Evolutionary conservation across 805 yeast genomes (phyloP).

Genomic region (Brettanomyces nanus): DNA sequence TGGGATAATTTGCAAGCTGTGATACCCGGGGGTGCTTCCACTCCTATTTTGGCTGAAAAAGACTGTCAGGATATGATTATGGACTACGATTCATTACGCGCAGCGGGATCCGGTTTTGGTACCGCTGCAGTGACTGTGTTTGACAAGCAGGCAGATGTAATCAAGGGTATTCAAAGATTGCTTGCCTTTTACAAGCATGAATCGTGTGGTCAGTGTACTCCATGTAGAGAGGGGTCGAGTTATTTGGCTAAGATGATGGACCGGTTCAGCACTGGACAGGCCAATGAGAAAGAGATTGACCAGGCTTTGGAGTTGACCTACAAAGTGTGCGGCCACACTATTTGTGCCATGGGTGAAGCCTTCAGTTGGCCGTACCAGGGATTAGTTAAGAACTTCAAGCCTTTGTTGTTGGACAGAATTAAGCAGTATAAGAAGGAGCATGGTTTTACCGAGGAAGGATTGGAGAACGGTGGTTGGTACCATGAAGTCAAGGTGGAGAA

Average conservation of each 20-base stretch:
- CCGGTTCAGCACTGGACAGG: constrained; percentile 73
- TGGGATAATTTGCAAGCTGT: constrained; percentile 88
- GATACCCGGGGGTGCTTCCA: constrained; percentile 87
- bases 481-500: constrained; percentile 47
- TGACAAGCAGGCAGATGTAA: constrained; percentile 79
- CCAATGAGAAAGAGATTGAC: constrained; percentile 72
- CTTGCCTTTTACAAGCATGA: constrained; percentile 84
- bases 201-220: constrained; percentile 92
- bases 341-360: constrained; percentile 89
- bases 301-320: constrained; percentile 77
- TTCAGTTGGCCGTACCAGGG: constrained; percentile 95
- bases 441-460: constrained; percentile 25
- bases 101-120: constrained; percentile 81
- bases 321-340: constrained; percentile 86
- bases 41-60: constrained; percentile 67
- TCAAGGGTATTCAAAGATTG: constrained; percentile 80
- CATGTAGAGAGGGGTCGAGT: constrained; percentile 90
- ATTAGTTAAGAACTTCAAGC: constrained; percentile 75
- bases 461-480: constrained; percentile 75
- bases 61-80: constrained; percentile 62
- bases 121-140: constrained; percentile 91
- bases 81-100: constrained; percentile 85
- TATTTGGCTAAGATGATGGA: constrained; percentile 82
- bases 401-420: constrained; percentile 71
- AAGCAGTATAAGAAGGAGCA: constrained; percentile 45